These are phyloP conservation scores for Leishmania tarentolae DNA, from an alignment of 208 protist genomes.

Conservation along the genomic window DNA sequence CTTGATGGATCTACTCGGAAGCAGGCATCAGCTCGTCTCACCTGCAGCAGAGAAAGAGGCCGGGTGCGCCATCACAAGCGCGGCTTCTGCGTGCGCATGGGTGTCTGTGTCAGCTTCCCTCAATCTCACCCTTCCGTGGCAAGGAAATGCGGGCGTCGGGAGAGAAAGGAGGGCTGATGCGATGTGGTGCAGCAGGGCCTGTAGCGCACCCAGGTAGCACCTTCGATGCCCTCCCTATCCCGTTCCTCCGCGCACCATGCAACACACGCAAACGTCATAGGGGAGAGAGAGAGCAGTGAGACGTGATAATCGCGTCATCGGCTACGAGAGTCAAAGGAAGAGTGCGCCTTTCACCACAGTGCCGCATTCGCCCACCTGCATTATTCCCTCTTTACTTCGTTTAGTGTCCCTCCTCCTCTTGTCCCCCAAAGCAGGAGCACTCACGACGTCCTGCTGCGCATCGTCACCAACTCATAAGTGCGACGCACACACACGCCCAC, in stretches of 20 bases:
- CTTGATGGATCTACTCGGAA: background rate
- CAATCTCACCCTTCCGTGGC: background rate
- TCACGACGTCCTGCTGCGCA: background rate
- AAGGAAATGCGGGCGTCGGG: background rate
- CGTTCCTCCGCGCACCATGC: background rate
- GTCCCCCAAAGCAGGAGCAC: background rate
- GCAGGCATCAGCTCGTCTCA: background rate
- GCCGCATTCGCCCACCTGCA: background rate
- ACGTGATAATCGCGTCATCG: background rate
- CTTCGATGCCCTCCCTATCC: background rate
- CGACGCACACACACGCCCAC: too few species aligned
- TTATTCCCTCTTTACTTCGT: background rate
- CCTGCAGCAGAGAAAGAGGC: background rate
- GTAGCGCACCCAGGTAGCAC: background rate
- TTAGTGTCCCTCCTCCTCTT: background rate
- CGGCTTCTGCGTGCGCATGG: background rate
- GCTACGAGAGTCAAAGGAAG: background rate
- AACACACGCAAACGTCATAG: background rate
- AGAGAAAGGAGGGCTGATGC: background rate
- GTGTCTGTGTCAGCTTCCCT: background rate
- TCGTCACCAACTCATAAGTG: background rate
- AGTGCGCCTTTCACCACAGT: background rate
- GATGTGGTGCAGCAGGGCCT: background rate
- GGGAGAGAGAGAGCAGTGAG: background rate
- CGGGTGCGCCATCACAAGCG: background rate